Base-by-base conservation (phyloP, 148 eudicot genomes). In the Persicaria maculosa region DNA sequence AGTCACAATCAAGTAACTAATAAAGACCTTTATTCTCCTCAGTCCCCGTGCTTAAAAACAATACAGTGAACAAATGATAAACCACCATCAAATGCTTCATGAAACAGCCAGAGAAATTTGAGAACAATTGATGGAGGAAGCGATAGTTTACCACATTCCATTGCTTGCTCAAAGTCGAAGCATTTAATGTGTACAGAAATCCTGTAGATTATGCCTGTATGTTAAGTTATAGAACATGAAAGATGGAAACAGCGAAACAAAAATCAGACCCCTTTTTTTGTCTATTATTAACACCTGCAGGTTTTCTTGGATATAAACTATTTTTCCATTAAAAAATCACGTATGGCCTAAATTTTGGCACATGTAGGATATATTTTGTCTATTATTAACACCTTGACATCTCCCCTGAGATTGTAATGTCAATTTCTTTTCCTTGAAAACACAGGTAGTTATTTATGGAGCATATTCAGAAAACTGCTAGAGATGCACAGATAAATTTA, bases 121-220 rank as follows among this genome's bases (percentile, higher is more conserved):
- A 50, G 17, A 50, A 52, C 55, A 52, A 19, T 57, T 57, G 7
- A 57, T 19, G 7, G 40, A 22, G 80, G 22, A 52, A 31, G 7
- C 70, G 52, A 80, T 67, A 72, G 52, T 50, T 87, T 84, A 90
- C 99, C 61, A 48, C 69, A 74, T 85, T 75, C 99, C 99, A 95
- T 67, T 95, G 87, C 84, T 86, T 95, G 95, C 75, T 86, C 72
- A 95, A 84, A 65, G 99, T 95, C 68, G 99, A 95, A 76, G 97
- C 99, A 50, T 84, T 92, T 76, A 95, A 75, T 55, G 99, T 84
- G 84, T 95, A 95, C 77, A 95, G 77, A 80, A 50, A 95, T 58
- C 97, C 99, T 93, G 93, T 82, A 77, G 84, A 73, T 50, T 40
- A 65, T 65, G 48, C 55, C 43, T 43, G 55, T 12, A 25, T 47